phyloP scores from a whole-genome alignment of 2,329 filamentous ascomycete genomes.

The Lachnellula occidentalis region DNA sequence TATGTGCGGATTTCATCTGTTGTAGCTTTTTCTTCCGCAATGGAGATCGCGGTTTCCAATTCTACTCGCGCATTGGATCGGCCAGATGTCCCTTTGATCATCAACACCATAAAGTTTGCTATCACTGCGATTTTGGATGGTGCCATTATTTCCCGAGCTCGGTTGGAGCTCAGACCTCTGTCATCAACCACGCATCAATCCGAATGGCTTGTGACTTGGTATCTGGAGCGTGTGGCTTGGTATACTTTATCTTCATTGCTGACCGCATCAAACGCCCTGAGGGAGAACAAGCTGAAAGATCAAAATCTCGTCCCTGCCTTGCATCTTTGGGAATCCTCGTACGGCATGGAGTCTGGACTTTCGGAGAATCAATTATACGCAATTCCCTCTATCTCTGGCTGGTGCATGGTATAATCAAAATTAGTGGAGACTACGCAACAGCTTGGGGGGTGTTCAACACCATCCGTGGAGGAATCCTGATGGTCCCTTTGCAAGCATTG shows the following conservation, averaged over 20 bases:
- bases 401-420: slow-evolving; percentile 56
- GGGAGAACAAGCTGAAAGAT: slow-evolving; percentile 28
- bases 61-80: slow-evolving; percentile 61
- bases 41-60: slow-evolving; percentile 57
- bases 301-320: background rate
- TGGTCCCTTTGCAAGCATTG: slow-evolving; percentile 64
- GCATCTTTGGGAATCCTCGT: slow-evolving; percentile 43
- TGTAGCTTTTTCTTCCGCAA: slow-evolving; percentile 52
- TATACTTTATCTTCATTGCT: slow-evolving; percentile 48
- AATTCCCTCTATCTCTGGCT: slow-evolving; percentile 70
- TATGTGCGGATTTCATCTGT: slow-evolving; percentile 64
- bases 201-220: slow-evolving; percentile 55
- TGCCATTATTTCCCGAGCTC: slow-evolving; percentile 60
- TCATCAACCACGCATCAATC: slow-evolving; percentile 60
- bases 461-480: slow-evolving; percentile 68
- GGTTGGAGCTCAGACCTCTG: slow-evolving; percentile 50
- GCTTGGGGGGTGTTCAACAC: slow-evolving; percentile 71
- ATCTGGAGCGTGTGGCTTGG: slow-evolving; percentile 49
- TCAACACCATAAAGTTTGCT: slow-evolving; percentile 57
- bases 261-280: slow-evolving; percentile 2
- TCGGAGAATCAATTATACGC: slow-evolving; percentile 59
- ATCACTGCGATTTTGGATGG: slow-evolving; percentile 64
- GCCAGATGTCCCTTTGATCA: slow-evolving; percentile 63
- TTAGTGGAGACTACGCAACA: slow-evolving; percentile 61
- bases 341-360: slow-evolving; percentile 53